Evolutionary conservation across 352 stramenopile genomes (phyloP), one percentile per base, ranked within the genome.

Genomic region (Globisporangium spiculum): DNA sequence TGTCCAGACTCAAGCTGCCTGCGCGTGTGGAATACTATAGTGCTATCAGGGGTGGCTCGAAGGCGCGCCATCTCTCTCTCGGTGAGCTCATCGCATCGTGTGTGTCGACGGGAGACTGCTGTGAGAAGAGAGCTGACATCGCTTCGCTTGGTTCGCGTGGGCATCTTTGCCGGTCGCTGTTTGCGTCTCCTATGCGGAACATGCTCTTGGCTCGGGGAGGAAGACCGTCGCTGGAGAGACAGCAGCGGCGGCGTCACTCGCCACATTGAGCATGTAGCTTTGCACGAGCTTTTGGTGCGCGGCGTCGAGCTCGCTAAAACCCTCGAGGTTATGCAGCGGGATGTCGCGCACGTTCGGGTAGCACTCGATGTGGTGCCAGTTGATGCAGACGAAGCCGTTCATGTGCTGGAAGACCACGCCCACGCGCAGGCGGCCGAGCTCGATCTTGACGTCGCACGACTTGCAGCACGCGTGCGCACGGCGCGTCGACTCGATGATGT

Each of bases 311-410:
- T 93, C 84, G n/a, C 58, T 67, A 66, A 89, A 93, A 22, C 85
- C 85, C 66, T 93, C 85, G 38, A 93, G 75, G 60, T 80, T 85
- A 32, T 74, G 50, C n/a, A 92, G 69, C 44, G 81, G 80, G 48
- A 93, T 90, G 58, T 77, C 68, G 44, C 72, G 50, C 56, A 90
- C 80, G 50, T 78, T 71, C 66, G 80, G 77, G 70, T 91, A 93
- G 75, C 85, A 93, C 73, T 92, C 82, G 66, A 93, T 73, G 70
- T 93, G 85, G 72, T 93, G 83, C 85, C 85, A 93, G 72, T 93
- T 92, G 69, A 93, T 92, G 75, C 85, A 92, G 30, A 91, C 79
- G 69, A 91, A 93, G 68, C 85, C 85, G 65, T 91, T 91, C 71
- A 82, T 82, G 70, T 93, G 85, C 72, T 92, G 85, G 69, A 84